Percentiles rank a stretch among this genome's conserved stretches.
phyloP scores from a whole-genome alignment of 73 alveolate species.

The Tetrahymena elliotti region DNA sequence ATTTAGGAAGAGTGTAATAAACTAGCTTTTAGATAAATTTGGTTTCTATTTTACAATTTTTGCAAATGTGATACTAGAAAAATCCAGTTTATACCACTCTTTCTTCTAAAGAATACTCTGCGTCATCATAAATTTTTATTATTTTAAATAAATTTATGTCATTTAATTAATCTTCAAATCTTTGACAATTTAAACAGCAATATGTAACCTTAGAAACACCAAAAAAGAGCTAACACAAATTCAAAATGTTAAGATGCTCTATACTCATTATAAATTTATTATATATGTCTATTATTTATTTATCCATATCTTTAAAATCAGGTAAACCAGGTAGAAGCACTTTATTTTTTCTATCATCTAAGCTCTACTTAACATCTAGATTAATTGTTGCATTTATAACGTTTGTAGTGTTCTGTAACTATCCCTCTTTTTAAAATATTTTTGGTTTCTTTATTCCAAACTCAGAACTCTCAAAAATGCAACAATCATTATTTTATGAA shows the following conservation, averaged over 20 bases:
- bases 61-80: not conserved
- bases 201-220: not conserved
- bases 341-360: not conserved
- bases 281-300: not conserved
- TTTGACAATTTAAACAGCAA: not conserved
- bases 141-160: not conserved
- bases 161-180: not conserved
- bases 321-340: not conserved
- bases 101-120: not conserved
- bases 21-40: not conserved
- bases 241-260: not conserved
- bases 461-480: not conserved
- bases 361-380: not conserved
- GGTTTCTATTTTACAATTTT: not conserved
- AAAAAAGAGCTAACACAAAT: not conserved
- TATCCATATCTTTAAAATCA: not conserved
- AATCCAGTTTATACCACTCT: not conserved
- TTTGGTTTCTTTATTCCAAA: not conserved
- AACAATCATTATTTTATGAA: not conserved
- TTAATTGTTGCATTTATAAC: not conserved
- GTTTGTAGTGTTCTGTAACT: not conserved
- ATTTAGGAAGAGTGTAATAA: not conserved
- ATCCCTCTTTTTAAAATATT: not conserved
- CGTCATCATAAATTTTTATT: not conserved
- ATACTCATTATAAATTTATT: not conserved